These are phyloP conservation scores for Cunninghamia lanceolata DNA, from an alignment of 75 land plant genomes.

Conservation along the genomic window DNA sequence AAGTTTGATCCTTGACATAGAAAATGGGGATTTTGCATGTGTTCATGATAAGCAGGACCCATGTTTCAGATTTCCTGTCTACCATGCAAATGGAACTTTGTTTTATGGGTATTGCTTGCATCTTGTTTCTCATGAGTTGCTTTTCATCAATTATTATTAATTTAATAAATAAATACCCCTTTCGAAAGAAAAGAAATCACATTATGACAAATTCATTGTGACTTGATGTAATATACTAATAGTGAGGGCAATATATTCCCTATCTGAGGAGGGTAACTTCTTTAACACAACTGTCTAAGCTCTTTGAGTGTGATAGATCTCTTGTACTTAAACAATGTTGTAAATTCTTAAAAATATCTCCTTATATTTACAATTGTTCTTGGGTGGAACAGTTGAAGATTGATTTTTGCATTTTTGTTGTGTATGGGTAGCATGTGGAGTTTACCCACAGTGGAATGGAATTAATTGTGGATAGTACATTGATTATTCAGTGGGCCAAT, in stretches of 20 bases:
- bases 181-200: not conserved
- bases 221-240: not conserved
- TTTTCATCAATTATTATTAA: not conserved
- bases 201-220: not conserved
- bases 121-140: not conserved
- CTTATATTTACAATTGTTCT: no score
- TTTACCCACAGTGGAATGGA: not conserved
- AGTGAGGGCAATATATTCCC: not conserved
- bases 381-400: no score
- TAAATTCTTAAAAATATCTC: not conserved
- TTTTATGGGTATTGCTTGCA: not conserved
- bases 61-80: not conserved
- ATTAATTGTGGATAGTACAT: not conserved
- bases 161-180: not conserved
- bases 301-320: not conserved
- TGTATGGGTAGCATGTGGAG: not conserved
- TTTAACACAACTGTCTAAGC: not conserved
- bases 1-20: conserved; percentile 28
- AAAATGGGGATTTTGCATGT: not conserved
- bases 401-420: no score
- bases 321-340: not conserved
- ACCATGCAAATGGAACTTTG: not conserved
- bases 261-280: not conserved
- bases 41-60: not conserved
- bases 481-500: not conserved